Percentiles rank a stretch among this genome's conserved stretches.
These are phyloP conservation scores for Tolypocladium tropicale DNA, from an alignment of 2,329 filamentous ascomycete genomes.

Conservation along the genomic window DNA sequence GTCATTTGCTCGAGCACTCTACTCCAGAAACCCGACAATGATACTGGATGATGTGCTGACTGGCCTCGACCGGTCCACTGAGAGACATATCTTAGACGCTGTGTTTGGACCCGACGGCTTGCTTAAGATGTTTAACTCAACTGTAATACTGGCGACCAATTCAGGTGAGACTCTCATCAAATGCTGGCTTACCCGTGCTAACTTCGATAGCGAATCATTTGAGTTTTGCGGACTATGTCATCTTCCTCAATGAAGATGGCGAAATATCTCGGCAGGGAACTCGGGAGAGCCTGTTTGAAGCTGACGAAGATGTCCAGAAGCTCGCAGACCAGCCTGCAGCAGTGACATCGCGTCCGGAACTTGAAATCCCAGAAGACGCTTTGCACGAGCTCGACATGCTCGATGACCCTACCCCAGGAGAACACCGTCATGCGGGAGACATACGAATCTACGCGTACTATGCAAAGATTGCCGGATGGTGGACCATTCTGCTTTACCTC, in stretches of 20 bases:
- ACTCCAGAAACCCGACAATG: slow-evolving; percentile 12
- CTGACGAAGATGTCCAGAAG: slow-evolving; percentile 3
- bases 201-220: slow-evolving; percentile 9
- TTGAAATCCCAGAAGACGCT: slow-evolving; percentile 8
- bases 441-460: slow-evolving; percentile 10
- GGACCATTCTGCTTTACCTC: slow-evolving; percentile 7
- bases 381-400: slow-evolving; percentile 8
- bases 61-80: slow-evolving; percentile 25
- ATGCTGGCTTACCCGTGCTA: neutral
- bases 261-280: slow-evolving; percentile 11
- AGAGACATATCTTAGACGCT: slow-evolving; percentile 22
- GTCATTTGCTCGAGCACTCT: slow-evolving; percentile 15
- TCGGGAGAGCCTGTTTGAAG: slow-evolving; percentile 4
- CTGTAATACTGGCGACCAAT: slow-evolving; percentile 17
- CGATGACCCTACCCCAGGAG: slow-evolving; percentile 5
- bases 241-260: slow-evolving; percentile 12
- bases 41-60: slow-evolving; percentile 23
- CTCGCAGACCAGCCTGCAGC: slow-evolving; percentile 1
- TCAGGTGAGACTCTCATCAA: slow-evolving; percentile 6
- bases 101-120: slow-evolving; percentile 24
- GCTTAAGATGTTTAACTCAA: slow-evolving; percentile 10
- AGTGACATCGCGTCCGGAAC: neutral
- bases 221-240: slow-evolving; percentile 12
- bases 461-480: slow-evolving; percentile 8
- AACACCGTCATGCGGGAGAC: slow-evolving; percentile 7